Evolutionary conservation across 371 early-diverging fungal genomes (phyloP), one percentile per base, ranked within the genome.

Genomic region (Mucor piriformis): DNA sequence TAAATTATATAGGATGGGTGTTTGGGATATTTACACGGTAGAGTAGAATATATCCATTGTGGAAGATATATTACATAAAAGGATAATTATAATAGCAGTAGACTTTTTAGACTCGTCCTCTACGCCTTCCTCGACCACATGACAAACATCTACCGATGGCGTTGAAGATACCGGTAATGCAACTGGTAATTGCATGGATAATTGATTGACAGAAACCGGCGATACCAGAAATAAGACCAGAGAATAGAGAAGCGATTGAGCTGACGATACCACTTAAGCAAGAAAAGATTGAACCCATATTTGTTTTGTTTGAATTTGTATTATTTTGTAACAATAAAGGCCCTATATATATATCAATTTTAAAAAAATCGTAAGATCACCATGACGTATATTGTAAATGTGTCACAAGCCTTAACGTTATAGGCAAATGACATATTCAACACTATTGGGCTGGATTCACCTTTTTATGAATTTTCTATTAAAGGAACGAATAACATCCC

Each of bases 261-360:
- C 50, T 44, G 12, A 63, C 67, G 18, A 73, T 61, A 18, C 67
- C 64, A 35, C 64, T 59, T 49, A 73, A 53, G 29, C 67, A 66
- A 37, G 73, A 73, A 23, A 69, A 62, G 29, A 73, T 64, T 49
- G 73, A 69, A 23, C 73, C 73, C 73, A 73, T 73, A 18, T 42
- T 42, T 42, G 42, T 18, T 42, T 42, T n/a, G 18, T 44, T 57
- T 64, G 15, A 43, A 40, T 25, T 55, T 42, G 25, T 43, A 7
- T 34, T 47, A 47, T 24, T 42, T 48, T 37, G 13, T 54, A 54
- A 34, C 51, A 44, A 49, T 49, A 15, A 48, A 23, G 15, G 18
- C 18, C 42, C 42, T 42, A 42, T 16, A 35, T 46, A 43, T 34
- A 37, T 48, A 27, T 8, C 37, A 54, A 34, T 51, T 33, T 27